Evolutionary conservation across 768 basidiomycete genomes (phyloP).

Genomic region (Agrocybe pediades): DNA sequence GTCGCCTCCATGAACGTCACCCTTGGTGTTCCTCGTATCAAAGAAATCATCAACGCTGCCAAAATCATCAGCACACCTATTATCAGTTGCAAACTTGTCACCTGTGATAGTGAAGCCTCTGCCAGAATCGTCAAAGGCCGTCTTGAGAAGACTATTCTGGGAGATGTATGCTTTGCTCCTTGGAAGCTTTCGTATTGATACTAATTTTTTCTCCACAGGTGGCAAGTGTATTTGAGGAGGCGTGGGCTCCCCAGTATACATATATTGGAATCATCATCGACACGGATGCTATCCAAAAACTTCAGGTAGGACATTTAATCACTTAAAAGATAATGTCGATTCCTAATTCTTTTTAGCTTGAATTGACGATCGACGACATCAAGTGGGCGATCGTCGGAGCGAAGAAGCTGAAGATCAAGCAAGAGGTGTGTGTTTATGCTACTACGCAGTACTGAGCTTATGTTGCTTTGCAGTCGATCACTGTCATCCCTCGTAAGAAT

Average conservation of each 20-base stretch:
- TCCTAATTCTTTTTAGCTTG: constrained; percentile 57
- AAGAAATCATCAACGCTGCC: constrained; percentile 99
- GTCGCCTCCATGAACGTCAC: constrained; percentile 99
- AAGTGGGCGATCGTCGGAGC: constrained; percentile 87
- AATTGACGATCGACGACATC: constrained; percentile 89
- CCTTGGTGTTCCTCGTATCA: constrained; percentile 98
- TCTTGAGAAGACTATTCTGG: constrained; percentile 90
- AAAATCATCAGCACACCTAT: constrained; percentile 97
- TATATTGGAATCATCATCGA: constrained; percentile 95
- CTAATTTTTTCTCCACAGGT: constrained; percentile 50
- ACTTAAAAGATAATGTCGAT: neutral
- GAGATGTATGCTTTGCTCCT: constrained; percentile 65
- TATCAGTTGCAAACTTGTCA: constrained; percentile 94
- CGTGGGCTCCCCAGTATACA: constrained; percentile 91
- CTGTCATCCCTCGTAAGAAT: constrained; percentile 70
- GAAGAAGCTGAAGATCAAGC: constrained; percentile 92
- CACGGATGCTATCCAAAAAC: constrained; percentile 79
- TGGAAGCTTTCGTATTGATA: neutral
- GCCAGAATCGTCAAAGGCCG: constrained; percentile 97
- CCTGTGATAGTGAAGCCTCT: constrained; percentile 84
- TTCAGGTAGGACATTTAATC: constrained; percentile 60
- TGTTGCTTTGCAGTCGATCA: constrained; percentile 58
- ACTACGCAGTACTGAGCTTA: neutral
- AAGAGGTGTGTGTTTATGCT: constrained; percentile 52
- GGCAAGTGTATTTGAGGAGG: constrained; percentile 91